Evolutionary conservation across 2,329 filamentous ascomycete species (phyloP), one percentile per base, ranked within the genome.

Genomic region (Kalmusia sp.): DNA sequence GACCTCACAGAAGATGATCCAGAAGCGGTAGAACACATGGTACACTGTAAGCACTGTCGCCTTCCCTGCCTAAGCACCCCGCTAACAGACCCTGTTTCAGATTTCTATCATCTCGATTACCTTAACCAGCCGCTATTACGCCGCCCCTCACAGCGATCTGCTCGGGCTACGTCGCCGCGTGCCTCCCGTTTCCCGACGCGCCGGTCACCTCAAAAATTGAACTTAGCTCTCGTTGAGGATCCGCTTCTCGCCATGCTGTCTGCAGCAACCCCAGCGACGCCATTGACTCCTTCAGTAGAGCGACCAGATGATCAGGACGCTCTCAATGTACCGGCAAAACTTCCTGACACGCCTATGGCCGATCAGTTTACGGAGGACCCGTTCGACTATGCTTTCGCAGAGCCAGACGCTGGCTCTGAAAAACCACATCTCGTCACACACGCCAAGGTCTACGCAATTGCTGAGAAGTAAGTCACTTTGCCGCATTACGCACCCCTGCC

Each of bases 361-460:
- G 73, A 76, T 34, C 70, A 74, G 27, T 69, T 73, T 21, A 54
- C 59, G 31, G 61, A 71, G 37, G 64, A 74, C 31, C 64, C 67
- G n/a, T 51, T 64, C 37, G 70, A 74, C 48, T 57, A 41, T 27
- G 52, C 62, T 15, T 53, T 61, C 33, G 58, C 58, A 19, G 69
- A 73, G 51, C 65, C 76, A 38, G 67, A 76, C 43, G 62, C 69
- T 34, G 73, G 75, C 40, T 62, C 65, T 11, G 72, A 76, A 55
- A 67, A 70, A 35, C 71, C 77, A 5, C 72, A 80, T 61, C 70
- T 81, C 5, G 57, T 81, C 41, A 71, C 75, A 14, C 79, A 82
- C 59, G 75, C 78, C 12, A 76, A 76, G 47, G 76, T 82, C 33
- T 82, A 82, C 61, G 78, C 78, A 28, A 73, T 81, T 21, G 79